Percentiles rank a stretch among this genome's conserved stretches.
Evolutionary conservation across 2,329 filamentous ascomycete genomes (phyloP).

Genomic region (Colletotrichum sp.): DNA sequence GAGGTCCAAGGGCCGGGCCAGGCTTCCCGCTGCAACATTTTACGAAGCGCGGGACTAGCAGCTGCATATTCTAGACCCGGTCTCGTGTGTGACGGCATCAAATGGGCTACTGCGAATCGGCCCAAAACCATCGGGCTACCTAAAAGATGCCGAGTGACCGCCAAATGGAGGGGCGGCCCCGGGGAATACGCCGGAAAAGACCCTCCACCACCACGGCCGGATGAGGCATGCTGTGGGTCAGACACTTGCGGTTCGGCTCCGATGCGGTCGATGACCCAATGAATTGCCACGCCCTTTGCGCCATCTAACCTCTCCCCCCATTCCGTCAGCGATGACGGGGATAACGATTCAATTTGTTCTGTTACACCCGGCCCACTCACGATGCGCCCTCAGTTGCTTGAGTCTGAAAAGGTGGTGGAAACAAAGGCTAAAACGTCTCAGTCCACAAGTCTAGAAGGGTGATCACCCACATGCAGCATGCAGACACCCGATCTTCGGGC

Average conservation of each 20-base stretch:
- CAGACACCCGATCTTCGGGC: slow-evolving; percentile 14
- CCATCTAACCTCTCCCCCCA: background rate
- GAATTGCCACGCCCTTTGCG: background rate
- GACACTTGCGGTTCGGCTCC: slow-evolving; percentile 17
- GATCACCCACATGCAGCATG: slow-evolving; percentile 17
- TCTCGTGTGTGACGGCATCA: background rate
- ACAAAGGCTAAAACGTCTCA: slow-evolving; percentile 6
- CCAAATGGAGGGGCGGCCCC: background rate
- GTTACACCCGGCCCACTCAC: slow-evolving; percentile 14
- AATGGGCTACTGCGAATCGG: background rate
- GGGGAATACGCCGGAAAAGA: slow-evolving; percentile 13
- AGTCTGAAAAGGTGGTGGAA: slow-evolving; percentile 4
- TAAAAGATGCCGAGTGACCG: background rate
- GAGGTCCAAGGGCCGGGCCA: background rate
- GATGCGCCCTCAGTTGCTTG: background rate
- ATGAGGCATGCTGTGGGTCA: background rate
- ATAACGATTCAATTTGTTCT: background rate
- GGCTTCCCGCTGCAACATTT: background rate
- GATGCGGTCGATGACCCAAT: slow-evolving; percentile 13
- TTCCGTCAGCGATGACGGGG: slow-evolving; percentile 14
- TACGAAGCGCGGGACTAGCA: background rate
- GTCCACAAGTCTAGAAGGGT: background rate
- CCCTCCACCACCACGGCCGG: slow-evolving; percentile 1
- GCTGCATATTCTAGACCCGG: background rate
- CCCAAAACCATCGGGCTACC: background rate